Evolutionary conservation across 2,329 filamentous ascomycete species (phyloP).

Genomic region (Diaporthe batatas): DNA sequence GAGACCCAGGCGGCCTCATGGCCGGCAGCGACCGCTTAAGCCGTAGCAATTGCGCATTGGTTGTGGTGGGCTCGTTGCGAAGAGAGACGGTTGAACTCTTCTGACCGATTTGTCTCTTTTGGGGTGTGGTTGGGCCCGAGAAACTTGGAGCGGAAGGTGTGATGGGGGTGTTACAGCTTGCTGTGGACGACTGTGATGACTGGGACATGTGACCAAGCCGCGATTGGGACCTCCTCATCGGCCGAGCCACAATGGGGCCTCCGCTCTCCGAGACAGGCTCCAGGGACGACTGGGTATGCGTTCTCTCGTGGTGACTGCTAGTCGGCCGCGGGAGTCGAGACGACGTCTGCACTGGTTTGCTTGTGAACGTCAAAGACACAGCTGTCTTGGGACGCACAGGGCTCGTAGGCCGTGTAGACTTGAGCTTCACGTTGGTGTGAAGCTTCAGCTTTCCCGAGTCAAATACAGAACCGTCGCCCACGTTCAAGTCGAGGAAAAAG

Average conservation of each 20-base stretch:
- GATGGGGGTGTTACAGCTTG: constrained; percentile 71
- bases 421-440: constrained; percentile 93
- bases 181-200: constrained; percentile 68
- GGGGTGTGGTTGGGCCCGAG: constrained; percentile 68
- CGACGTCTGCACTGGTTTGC: constrained; percentile 69
- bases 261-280: constrained; percentile 94
- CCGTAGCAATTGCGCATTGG: constrained; percentile 73
- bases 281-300: constrained; percentile 78
- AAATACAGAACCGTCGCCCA: constrained; percentile 86
- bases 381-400: constrained; percentile 80
- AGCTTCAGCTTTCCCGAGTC: constrained; percentile 84
- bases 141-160: constrained; percentile 64
- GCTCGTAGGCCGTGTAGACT: constrained; percentile 76
- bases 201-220: constrained; percentile 77
- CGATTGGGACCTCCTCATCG: constrained; percentile 73
- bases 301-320: constrained; percentile 71
- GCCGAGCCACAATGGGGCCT: constrained; percentile 71
- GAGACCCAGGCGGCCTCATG: constrained; percentile 65
- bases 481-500: constrained; percentile 87
- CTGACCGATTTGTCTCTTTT: constrained; percentile 69
- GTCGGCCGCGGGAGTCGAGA: constrained; percentile 87
- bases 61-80: constrained; percentile 73
- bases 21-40: constrained; percentile 75
- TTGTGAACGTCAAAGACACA: constrained; percentile 92
- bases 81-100: constrained; percentile 68